Conservation (phyloP, 2,329 filamentous ascomycete species). For the Nakataea oryzae region DNA sequence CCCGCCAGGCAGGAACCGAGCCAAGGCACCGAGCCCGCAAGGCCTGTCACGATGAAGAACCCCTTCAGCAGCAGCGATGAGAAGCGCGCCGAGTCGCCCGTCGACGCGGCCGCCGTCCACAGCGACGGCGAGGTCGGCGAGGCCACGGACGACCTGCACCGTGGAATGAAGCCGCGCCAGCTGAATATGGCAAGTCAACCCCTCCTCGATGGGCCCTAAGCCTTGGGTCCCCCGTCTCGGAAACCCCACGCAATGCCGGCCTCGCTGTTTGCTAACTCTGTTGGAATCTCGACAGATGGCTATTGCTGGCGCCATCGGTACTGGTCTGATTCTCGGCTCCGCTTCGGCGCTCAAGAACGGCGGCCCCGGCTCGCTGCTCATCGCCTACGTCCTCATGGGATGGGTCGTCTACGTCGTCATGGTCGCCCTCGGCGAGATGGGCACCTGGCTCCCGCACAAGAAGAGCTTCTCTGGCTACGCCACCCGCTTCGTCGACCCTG, state of each 20-base stretch:
- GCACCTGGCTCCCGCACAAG: conserved; percentile 51
- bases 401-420: conserved; percentile 50
- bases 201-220: no score
- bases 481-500: conserved; percentile 47
- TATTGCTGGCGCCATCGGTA: conserved; percentile 25
- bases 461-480: conserved; percentile 57
- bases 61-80: not conserved
- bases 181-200: conserved; percentile 10
- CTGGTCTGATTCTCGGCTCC: conserved; percentile 38
- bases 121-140: conserved; percentile 6
- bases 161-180: conserved; percentile 19
- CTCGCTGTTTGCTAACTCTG: not conserved
- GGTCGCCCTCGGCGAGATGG: conserved; percentile 60
- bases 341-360: conserved; percentile 35
- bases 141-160: conserved; percentile 15
- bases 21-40: conserved; percentile 3
- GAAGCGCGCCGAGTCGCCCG: not conserved
- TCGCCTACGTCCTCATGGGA: conserved; percentile 29
- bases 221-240: no score
- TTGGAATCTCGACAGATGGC: conserved; percentile 15
- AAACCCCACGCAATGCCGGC: no score
- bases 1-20: not conserved
- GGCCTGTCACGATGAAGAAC: not conserved
- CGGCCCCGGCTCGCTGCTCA: conserved; percentile 28
- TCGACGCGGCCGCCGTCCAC: not conserved